These are phyloP conservation scores for Allomyces arbusculus DNA, from an alignment of 192 early-diverging fungal species.

Conservation along the genomic window DNA sequence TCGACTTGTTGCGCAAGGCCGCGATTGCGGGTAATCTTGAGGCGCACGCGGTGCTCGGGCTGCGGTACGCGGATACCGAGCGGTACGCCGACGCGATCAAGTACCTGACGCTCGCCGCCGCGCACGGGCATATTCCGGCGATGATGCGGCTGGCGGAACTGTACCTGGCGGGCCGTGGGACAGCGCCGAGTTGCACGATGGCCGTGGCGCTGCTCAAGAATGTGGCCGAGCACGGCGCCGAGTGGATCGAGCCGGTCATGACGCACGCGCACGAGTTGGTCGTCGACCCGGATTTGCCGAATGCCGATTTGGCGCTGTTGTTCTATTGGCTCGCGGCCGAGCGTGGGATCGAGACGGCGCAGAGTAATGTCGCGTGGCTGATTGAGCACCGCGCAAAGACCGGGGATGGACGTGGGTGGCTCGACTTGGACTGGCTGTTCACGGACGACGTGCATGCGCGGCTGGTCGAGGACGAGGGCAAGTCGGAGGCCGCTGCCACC, in stretches of 20 bases:
- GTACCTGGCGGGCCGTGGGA: conserved; percentile 26
- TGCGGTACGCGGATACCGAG: too few relatives aligned
- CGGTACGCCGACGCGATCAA: conserved; percentile 18
- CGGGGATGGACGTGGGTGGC: neutral
- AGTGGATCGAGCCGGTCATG: conserved; percentile 60
- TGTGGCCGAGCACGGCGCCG: conserved; percentile 53
- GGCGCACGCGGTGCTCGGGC: too few relatives aligned
- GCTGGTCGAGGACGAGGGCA: neutral
- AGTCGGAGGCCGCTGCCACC: neutral
- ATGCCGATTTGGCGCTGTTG: conserved; percentile 41
- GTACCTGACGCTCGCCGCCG: conserved; percentile 34
- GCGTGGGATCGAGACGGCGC: conserved; percentile 66
- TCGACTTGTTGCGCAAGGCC: too few relatives aligned
- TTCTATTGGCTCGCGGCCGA: conserved; percentile 72
- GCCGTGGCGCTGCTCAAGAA: conserved; percentile 53
- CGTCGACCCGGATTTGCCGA: conserved; percentile 11
- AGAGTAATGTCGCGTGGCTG: conserved; percentile 76
- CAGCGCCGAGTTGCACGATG: conserved; percentile 31
- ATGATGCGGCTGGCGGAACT: conserved; percentile 62
- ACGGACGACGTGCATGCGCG: neutral
- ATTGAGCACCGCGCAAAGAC: conserved; percentile 28
- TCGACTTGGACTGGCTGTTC: neutral
- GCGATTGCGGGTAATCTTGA: too few relatives aligned
- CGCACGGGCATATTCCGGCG: conserved; percentile 48
- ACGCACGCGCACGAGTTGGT: conserved; percentile 26